Base-by-base conservation (phyloP, 2,329 filamentous ascomycete genomes). In the Aureobasidium sp. region DNA sequence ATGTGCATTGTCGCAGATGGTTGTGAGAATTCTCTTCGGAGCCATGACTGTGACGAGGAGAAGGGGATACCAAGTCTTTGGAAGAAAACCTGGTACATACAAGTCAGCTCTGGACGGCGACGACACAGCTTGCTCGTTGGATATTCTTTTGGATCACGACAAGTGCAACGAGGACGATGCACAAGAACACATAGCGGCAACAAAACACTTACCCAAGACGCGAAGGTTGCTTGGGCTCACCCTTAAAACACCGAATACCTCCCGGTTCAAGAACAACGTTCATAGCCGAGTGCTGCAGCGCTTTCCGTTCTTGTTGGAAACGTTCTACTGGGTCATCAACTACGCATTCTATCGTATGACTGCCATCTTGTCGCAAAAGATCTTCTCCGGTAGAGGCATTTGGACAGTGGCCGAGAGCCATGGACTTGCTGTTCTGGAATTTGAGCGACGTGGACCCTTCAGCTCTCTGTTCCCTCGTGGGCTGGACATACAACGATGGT, bases 241-340 rank as follows among this genome's bases (percentile, higher is more conserved):
- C 19, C 68, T 82, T 61, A 68, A 72, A 10, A 85, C 78, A 6
- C 83, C 83, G 11, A 85, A 84, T 66, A 81, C 83, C 2, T 81
- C 81, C 3, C 78, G 81, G n/a, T 88, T 85, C 70, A 77, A 79
- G 40, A 76, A 80, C 62, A 73, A 86, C 68, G 69, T 81, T 51
- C 84, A 87, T 69, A 85, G 81, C 63, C 77, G 84, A 27, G 77
- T 87, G 60, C 75, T 88, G 61, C 81, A 86, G 69, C 85, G 84
- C 67, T 87, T 84, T 65, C 85, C 86, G 4, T 88, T 88, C 68
- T 71, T 88, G 59, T 79, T 88, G 51, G 85, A 88, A 71, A 88
- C 88, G 84, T 87, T 88, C 70, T 88, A 88, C 74, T 88, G 85
- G 85, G 77, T 80, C 45, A 77, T 88, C 65, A 87, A 84, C 67